These are phyloP conservation scores for Aureobasidium sp. DNA, from an alignment of 2,329 filamentous ascomycete species.

Conservation along the genomic window DNA sequence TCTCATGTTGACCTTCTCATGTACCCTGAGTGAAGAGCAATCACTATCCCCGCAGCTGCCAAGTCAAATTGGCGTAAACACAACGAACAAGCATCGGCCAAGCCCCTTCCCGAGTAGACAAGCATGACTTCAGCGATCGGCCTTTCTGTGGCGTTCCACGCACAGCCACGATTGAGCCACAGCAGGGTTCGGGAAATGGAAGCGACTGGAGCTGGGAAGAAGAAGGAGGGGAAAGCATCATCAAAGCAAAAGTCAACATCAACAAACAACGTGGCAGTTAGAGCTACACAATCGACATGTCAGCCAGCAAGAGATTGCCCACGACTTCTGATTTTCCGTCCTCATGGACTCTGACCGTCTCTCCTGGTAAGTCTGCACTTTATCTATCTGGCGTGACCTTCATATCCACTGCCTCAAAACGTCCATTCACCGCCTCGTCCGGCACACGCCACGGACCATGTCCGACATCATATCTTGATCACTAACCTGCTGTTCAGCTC, in stretches of 20 bases:
- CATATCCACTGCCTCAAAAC: not conserved
- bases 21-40: not conserved
- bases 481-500: slow-evolving; percentile 27
- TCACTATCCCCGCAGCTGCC: not conserved
- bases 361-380: slow-evolving; percentile 34
- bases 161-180: not conserved
- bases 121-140: not conserved
- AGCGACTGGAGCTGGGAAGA: not conserved
- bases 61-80: not conserved
- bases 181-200: not conserved
- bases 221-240: not conserved
- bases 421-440: not conserved
- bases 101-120: not conserved
- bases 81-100: not conserved
- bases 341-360: slow-evolving; percentile 35
- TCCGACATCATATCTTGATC: not conserved
- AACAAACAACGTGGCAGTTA: not conserved
- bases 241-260: not conserved
- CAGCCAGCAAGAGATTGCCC: slow-evolving; percentile 31
- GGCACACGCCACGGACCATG: slow-evolving; percentile 13
- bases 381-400: not conserved
- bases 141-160: not conserved
- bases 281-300: not conserved
- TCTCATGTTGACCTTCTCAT: not conserved
- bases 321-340: slow-evolving; percentile 36